Evolutionary conservation across 495 filamentous ascomycete genomes (phyloP).

Genomic region (Penicillium subrubescens): DNA sequence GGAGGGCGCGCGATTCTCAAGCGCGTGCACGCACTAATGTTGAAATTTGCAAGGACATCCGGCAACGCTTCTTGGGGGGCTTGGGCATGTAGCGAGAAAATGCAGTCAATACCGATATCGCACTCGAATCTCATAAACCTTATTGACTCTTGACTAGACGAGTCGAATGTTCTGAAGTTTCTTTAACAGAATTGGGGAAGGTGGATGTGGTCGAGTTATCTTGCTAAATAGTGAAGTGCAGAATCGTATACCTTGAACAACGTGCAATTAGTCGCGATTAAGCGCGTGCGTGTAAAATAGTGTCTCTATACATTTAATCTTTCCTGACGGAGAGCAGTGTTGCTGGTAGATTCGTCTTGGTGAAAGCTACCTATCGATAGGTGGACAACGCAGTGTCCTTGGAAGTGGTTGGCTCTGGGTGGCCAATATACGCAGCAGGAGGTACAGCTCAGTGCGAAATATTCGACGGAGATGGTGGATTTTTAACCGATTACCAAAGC

Average conservation of each 20-base stretch:
- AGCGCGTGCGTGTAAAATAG: not conserved
- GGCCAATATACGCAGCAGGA: no score
- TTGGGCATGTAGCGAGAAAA: not conserved
- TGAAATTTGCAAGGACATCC: not conserved
- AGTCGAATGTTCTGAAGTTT: not conserved
- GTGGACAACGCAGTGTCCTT: not conserved
- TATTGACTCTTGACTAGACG: no score
- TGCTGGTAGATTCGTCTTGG: not conserved
- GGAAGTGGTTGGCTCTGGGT: no score
- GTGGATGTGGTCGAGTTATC: not conserved
- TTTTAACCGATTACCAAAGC: no score
- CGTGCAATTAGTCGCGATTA: not conserved
- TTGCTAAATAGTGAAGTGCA: not conserved
- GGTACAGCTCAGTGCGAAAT: no score
- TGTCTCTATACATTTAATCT: not conserved
- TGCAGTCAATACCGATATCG: not conserved
- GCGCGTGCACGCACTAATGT: not conserved
- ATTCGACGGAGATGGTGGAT: no score
- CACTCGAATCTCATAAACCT: not conserved
- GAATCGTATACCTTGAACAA: not conserved
- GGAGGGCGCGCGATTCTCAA: not conserved
- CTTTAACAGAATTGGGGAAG: not conserved
- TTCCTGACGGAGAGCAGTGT: not conserved
- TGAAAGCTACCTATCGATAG: not conserved
- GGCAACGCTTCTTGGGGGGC: not conserved